phyloP scores from a whole-genome alignment of 2,329 filamentous ascomycete species.

The Fusarium xylarioides region DNA sequence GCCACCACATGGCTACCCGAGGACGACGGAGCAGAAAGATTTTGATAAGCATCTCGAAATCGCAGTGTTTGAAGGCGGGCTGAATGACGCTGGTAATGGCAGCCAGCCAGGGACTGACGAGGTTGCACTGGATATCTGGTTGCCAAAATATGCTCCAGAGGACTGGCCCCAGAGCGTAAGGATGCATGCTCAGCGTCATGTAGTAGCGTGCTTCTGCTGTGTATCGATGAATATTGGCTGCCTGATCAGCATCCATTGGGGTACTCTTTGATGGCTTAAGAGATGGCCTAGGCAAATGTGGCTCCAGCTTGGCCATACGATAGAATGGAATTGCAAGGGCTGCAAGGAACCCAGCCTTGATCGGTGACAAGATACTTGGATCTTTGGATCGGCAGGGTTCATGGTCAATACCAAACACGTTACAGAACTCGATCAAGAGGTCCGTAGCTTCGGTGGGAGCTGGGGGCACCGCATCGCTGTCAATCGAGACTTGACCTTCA shows the following conservation, averaged over 20 bases:
- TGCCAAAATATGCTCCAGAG: conserved; percentile 47
- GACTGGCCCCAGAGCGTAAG: conserved; percentile 37
- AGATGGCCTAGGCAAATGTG: conserved; percentile 32
- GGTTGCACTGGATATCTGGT: conserved; percentile 43
- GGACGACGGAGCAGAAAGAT: conserved; percentile 41
- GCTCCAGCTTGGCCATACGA: conserved; percentile 40
- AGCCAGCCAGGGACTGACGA: conserved; percentile 44
- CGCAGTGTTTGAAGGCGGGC: conserved; percentile 31
- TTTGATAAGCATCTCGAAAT: conserved; percentile 38
- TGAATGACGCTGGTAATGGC: conserved; percentile 36
- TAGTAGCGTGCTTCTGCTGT: conserved; percentile 39
- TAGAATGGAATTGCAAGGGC: conserved; percentile 42
- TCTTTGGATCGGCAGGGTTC: conserved; percentile 17
- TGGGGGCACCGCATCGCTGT: conserved; percentile 24
- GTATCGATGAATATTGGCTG: conserved; percentile 30
- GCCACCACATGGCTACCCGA: conserved; percentile 43
- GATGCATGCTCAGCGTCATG: conserved; percentile 47
- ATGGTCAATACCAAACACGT: conserved; percentile 38
- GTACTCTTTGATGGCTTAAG: conserved; percentile 10
- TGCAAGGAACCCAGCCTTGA: conserved; percentile 41
- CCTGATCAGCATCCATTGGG: conserved; percentile 11
- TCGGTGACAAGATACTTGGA: conserved; percentile 27
- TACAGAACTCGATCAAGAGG: conserved; percentile 40
- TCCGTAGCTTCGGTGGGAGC: conserved; percentile 33
- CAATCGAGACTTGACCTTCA: conserved; percentile 25